Evolutionary conservation across 1,284 basidiomycete species (phyloP).

Genomic region (Tremellales sp.): DNA sequence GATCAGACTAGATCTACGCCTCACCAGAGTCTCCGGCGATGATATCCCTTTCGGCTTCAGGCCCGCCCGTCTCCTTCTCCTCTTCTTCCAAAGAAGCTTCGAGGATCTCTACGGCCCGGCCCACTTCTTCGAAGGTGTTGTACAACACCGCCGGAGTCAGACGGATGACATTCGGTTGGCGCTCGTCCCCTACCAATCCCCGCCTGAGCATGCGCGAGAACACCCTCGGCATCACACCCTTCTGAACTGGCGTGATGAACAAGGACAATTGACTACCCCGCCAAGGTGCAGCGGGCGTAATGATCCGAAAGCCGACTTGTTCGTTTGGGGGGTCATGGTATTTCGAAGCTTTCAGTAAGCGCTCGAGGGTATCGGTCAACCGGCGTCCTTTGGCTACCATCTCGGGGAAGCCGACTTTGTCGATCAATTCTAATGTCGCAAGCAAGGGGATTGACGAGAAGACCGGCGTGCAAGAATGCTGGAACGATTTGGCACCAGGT

Average conservation of each 20-base stretch:
- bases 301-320: constrained; percentile 68
- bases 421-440: constrained; percentile 75
- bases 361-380: constrained; percentile 69
- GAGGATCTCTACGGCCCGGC: constrained; percentile 61
- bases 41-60: background rate
- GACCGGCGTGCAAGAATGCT: constrained; percentile 88
- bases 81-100: constrained; percentile 52
- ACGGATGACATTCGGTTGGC: constrained; percentile 84
- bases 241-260: constrained; percentile 62
- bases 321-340: constrained; percentile 53
- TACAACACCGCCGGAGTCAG: constrained; percentile 79
- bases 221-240: constrained; percentile 65
- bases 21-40: background rate
- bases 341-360: constrained; percentile 58
- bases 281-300: constrained; percentile 67
- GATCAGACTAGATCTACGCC: too few species aligned
- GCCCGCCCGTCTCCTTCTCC: constrained; percentile 5
- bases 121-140: constrained; percentile 72
- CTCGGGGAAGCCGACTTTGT: constrained; percentile 66
- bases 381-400: constrained; percentile 65
- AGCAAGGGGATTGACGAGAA: constrained; percentile 73
- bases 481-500: constrained; percentile 87
- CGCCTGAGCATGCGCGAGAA: constrained; percentile 59
- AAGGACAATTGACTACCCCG: constrained; percentile 84
- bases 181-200: constrained; percentile 85